phyloP scores from a whole-genome alignment of 257 asterid genomes.

The Solanum raphanifolium region DNA sequence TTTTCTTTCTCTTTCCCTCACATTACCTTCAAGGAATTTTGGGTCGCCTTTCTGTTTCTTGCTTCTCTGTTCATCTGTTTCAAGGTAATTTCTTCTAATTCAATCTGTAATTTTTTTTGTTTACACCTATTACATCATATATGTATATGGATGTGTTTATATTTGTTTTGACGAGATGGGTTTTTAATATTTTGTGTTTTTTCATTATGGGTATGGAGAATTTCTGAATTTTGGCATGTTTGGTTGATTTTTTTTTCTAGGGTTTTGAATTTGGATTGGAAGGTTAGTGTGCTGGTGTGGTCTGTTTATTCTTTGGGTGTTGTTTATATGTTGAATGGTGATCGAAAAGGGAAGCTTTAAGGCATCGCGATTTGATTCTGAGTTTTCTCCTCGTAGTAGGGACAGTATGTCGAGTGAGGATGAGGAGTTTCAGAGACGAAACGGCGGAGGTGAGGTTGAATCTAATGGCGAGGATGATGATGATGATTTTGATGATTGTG shows the following conservation, averaged over 20 bases:
- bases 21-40: background rate
- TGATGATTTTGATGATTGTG: constrained; percentile 84
- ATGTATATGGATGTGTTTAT: background rate
- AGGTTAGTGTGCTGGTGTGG: background rate
- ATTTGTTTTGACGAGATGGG: background rate
- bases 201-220: background rate
- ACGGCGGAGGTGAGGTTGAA: constrained; percentile 39
- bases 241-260: constrained; percentile 3
- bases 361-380: constrained; percentile 59
- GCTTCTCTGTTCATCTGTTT: background rate
- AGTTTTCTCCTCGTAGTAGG: constrained; percentile 57
- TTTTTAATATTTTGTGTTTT: background rate
- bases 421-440: constrained; percentile 54
- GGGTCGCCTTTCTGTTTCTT: background rate
- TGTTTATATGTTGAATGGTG: constrained; percentile 68
- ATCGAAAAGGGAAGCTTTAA: constrained; percentile 81
- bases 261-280: constrained; percentile 2
- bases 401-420: constrained; percentile 67
- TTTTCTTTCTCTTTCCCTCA: background rate
- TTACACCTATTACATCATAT: background rate
- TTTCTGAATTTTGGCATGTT: background rate
- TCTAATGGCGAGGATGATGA: constrained; percentile 53
- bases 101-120: background rate
- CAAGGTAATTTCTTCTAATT: background rate
- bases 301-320: constrained; percentile 2